Conservation (phyloP, 2,329 filamentous ascomycete species). For the Neocatenulostroma microsporum region DNA sequence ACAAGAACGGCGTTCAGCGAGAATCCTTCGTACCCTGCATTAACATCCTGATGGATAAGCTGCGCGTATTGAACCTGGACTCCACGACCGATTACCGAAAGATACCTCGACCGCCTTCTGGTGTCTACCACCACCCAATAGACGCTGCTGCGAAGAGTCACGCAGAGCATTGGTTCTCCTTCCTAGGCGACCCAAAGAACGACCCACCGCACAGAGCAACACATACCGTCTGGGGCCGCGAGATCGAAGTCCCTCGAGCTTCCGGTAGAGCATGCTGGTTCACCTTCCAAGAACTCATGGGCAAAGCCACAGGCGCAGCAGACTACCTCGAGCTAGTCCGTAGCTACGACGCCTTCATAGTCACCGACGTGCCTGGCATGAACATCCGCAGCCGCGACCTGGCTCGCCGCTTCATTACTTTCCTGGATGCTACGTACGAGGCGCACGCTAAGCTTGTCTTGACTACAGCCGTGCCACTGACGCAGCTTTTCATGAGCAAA, state of each 20-base stretch:
- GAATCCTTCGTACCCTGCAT: slow-evolving; percentile 95
- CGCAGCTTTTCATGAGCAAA: slow-evolving; percentile 60
- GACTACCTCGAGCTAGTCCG: slow-evolving; percentile 91
- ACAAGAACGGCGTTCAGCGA: slow-evolving; percentile 96
- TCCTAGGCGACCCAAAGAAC: slow-evolving; percentile 73
- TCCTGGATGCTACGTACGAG: slow-evolving; percentile 95
- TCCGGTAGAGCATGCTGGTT: slow-evolving; percentile 86
- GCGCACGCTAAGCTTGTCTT: slow-evolving; percentile 87
- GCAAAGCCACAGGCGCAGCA: slow-evolving; percentile 78
- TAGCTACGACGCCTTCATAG: slow-evolving; percentile 83
- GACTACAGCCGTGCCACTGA: slow-evolving; percentile 77
- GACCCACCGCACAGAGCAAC: slow-evolving; percentile 68
- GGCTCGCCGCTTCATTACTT: slow-evolving; percentile 89
- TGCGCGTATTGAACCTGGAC: slow-evolving; percentile 89
- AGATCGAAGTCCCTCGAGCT: slow-evolving; percentile 78
- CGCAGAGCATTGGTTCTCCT: slow-evolving; percentile 91
- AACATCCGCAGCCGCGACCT: slow-evolving; percentile 77
- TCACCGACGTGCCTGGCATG: slow-evolving; percentile 90
- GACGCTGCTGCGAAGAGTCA: slow-evolving; percentile 70
- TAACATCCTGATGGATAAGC: slow-evolving; percentile 72
- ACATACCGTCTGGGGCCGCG: slow-evolving; percentile 85
- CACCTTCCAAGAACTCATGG: slow-evolving; percentile 86
- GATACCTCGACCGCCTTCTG: slow-evolving; percentile 83
- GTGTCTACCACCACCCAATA: slow-evolving; percentile 86
- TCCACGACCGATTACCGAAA: slow-evolving; percentile 96